phyloP scores from a whole-genome alignment of 257 asterid genomes.

The Striga asiatica region DNA sequence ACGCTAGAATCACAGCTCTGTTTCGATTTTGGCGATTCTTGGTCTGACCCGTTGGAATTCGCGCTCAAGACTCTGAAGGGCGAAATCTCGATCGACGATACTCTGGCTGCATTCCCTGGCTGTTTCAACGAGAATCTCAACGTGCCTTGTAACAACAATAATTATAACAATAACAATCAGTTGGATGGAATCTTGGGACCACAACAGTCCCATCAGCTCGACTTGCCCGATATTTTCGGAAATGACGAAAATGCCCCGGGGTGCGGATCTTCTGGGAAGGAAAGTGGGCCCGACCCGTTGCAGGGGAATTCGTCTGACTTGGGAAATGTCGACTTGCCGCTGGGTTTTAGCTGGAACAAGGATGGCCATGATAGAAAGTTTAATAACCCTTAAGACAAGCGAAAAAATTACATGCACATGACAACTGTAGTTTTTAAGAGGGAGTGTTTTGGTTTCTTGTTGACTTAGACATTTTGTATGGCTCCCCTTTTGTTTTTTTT shows the following conservation, averaged over 20 bases:
- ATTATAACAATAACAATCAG: not conserved
- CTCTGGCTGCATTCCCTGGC: conserved; percentile 13
- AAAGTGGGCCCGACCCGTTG: conserved; percentile 6
- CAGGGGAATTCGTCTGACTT: conserved; percentile 16
- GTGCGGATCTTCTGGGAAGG: conserved; percentile 18
- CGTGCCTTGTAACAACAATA: not conserved
- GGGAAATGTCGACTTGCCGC: conserved; percentile 19
- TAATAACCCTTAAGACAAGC: conserved; percentile 21
- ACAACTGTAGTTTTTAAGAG: not conserved
- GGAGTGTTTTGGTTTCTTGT: conserved; percentile 1
- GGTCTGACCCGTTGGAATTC: conserved; percentile 34
- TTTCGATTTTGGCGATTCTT: conserved; percentile 27
- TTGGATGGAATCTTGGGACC: conserved; percentile 4
- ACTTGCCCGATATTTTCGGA: conserved; percentile 17
- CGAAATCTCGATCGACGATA: conserved; percentile 21
- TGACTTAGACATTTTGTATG: not conserved
- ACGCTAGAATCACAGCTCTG: conserved; percentile 16
- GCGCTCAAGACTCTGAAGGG: conserved; percentile 36
- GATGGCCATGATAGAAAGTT: conserved; percentile 27
- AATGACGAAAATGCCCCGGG: conserved; percentile 17
- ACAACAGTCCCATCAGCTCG: not conserved
- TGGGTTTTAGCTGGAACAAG: conserved; percentile 22
- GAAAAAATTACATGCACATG: not conserved
- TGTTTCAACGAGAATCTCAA: conserved; percentile 10
- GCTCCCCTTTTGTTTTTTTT: too few relatives aligned